Percentiles rank a stretch among this genome's conserved stretches.
These are phyloP conservation scores for Sclerotinia borealis DNA, from an alignment of 2,329 filamentous ascomycete species.

Conservation along the genomic window DNA sequence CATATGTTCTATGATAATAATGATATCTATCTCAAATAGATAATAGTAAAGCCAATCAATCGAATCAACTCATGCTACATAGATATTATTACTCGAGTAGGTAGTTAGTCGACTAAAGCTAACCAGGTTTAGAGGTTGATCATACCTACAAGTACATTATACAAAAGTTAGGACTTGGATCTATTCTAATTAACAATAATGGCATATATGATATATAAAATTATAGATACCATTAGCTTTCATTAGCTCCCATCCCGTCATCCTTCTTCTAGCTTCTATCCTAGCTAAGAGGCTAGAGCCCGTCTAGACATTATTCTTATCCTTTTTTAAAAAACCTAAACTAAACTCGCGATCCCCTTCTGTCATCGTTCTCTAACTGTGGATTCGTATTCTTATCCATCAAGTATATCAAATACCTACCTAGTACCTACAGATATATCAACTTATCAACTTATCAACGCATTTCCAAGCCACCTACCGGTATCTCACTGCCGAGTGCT, in stretches of 20 bases:
- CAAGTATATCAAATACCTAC: not conserved
- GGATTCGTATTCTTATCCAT: slow-evolving; percentile 5
- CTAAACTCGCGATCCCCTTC: not conserved
- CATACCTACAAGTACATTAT: no score
- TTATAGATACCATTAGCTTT: not conserved
- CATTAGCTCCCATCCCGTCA: not conserved
- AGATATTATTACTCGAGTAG: no score
- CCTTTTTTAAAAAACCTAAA: not conserved
- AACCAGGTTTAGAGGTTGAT: not conserved
- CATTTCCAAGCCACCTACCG: not conserved
- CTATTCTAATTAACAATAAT: not conserved
- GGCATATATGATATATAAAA: no score
- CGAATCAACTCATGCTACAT: no score
- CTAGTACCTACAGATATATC: not conserved
- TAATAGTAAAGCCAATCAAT: not conserved
- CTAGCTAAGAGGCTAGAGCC: slow-evolving; percentile 1
- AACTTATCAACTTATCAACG: no score
- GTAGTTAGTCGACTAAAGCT: no score
- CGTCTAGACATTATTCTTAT: not conserved
- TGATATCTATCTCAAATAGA: no score
- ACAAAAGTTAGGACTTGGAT: not conserved
- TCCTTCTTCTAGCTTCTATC: not conserved
- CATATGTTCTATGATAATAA: no score
- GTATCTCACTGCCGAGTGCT: not conserved
- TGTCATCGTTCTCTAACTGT: not conserved